Conservation (phyloP, 2,329 filamentous ascomycete species). For the Phoma sp. region DNA sequence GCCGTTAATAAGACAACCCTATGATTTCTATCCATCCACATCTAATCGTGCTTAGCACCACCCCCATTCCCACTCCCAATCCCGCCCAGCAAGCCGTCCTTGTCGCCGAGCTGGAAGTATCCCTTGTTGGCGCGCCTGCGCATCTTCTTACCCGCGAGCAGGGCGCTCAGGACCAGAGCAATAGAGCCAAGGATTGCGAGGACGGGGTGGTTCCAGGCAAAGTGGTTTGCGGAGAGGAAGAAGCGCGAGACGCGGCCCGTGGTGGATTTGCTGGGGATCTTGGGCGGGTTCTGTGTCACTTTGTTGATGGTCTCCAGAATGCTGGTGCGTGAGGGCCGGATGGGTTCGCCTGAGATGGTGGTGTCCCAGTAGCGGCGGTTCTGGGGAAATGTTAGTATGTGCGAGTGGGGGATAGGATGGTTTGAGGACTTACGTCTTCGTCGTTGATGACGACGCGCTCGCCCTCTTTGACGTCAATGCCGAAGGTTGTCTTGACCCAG, state of each 20-base stretch:
- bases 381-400: constrained; percentile 53
- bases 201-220: constrained; percentile 53
- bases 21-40: neutral
- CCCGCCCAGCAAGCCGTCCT: constrained; percentile 67
- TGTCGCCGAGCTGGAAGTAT: constrained; percentile 70
- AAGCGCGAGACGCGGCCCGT: constrained; percentile 73
- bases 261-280: constrained; percentile 79
- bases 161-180: constrained; percentile 61
- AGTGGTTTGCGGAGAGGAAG: constrained; percentile 58
- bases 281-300: constrained; percentile 70
- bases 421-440: constrained; percentile 76
- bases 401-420: neutral
- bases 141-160: constrained; percentile 44
- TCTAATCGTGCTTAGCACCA: constrained; percentile 43
- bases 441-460: constrained; percentile 97
- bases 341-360: constrained; percentile 86
- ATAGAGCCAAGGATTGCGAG: constrained; percentile 61
- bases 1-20: neutral
- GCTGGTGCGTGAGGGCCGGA: constrained; percentile 85
- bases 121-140: constrained; percentile 57
- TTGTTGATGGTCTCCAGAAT: constrained; percentile 86
- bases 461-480: constrained; percentile 82
- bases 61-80: constrained; percentile 55
- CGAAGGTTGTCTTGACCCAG: constrained; percentile 95
- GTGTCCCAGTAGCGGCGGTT: constrained; percentile 94